A percentile compares a stretch with the other conserved stretches of the same genome.
These are phyloP conservation scores for Cyberlindnera mrakii DNA, from an alignment of 805 yeast species.

Conservation along the genomic window DNA sequence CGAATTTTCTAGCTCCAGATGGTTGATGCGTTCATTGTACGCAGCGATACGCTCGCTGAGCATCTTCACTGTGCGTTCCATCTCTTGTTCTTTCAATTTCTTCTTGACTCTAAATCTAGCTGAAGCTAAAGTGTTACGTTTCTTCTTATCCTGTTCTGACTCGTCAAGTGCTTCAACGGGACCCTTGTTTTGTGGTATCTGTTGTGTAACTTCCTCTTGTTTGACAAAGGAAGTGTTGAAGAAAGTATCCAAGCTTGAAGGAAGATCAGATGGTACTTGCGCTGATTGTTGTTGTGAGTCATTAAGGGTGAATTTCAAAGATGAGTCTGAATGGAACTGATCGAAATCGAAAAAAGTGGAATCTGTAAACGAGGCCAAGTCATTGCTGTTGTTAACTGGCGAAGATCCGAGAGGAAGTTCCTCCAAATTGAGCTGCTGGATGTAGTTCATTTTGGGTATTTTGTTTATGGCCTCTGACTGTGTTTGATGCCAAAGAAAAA, in stretches of 20 bases:
- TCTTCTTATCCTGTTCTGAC: slow-evolving; percentile 31
- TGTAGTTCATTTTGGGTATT: slow-evolving; percentile 6
- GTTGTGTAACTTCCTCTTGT: background rate
- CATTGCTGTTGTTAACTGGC: slow-evolving; percentile 1
- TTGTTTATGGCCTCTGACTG: background rate
- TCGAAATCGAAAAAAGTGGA: slow-evolving; percentile 21
- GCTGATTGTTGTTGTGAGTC: background rate
- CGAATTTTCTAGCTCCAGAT: slow-evolving; percentile 57
- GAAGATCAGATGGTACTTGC: slow-evolving; percentile 1
- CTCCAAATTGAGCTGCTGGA: slow-evolving; percentile 16
- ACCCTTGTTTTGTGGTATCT: background rate
- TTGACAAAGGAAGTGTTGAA: background rate
- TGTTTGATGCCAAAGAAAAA: background rate
- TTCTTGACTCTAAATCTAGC: slow-evolving; percentile 61
- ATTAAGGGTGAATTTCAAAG: slow-evolving; percentile 5
- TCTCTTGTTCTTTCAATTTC: slow-evolving; percentile 51
- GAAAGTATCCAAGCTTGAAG: slow-evolving; percentile 2
- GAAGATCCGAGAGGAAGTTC: slow-evolving; percentile 2
- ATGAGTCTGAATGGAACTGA: slow-evolving; percentile 12
- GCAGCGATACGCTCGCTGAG: slow-evolving; percentile 39
- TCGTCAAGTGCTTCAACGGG: background rate
- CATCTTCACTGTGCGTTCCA: slow-evolving; percentile 41
- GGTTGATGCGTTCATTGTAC: slow-evolving; percentile 42
- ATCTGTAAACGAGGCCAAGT: slow-evolving; percentile 17
- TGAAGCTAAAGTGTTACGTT: slow-evolving; percentile 59